phyloP scores from a whole-genome alignment of 495 filamentous ascomycete species.

The Trichoderma reesei region DNA sequence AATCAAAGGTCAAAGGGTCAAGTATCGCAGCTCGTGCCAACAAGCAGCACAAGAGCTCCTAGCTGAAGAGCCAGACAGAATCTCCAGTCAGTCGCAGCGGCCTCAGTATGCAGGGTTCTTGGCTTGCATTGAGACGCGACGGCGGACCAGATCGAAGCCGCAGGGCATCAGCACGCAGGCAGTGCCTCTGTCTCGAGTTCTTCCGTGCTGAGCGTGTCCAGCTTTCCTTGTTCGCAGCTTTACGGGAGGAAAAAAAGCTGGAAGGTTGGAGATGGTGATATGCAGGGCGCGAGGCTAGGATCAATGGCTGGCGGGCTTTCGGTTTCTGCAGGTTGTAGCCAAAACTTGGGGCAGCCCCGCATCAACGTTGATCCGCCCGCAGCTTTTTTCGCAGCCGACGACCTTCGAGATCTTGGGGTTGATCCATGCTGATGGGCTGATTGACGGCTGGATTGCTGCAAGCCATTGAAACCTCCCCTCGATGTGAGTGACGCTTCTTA shows the following conservation, averaged over 20 bases:
- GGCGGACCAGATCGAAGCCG: neutral
- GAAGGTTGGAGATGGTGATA: no score
- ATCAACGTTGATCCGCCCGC: conserved; percentile 3
- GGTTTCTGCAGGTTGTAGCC: neutral
- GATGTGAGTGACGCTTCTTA: neutral
- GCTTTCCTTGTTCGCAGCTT: no score
- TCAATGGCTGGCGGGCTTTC: neutral
- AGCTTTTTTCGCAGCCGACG: conserved; percentile 1
- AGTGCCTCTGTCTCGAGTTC: neutral
- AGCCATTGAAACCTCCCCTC: neutral
- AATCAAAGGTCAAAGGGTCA: neutral
- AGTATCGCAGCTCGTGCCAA: neutral
- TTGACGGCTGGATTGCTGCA: neutral
- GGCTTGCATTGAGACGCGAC: neutral
- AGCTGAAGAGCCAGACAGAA: neutral
- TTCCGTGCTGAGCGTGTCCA: no score
- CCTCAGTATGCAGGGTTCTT: neutral
- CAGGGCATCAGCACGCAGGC: neutral
- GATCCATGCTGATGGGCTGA: neutral
- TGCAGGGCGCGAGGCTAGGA: no score
- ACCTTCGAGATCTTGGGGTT: neutral
- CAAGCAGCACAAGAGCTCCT: neutral
- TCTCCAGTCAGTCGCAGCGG: neutral
- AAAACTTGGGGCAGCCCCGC: neutral
- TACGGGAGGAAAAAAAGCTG: no score